Base-by-base conservation (phyloP, 2,329 filamentous ascomycete species). In the Fusarium fracticaudum region DNA sequence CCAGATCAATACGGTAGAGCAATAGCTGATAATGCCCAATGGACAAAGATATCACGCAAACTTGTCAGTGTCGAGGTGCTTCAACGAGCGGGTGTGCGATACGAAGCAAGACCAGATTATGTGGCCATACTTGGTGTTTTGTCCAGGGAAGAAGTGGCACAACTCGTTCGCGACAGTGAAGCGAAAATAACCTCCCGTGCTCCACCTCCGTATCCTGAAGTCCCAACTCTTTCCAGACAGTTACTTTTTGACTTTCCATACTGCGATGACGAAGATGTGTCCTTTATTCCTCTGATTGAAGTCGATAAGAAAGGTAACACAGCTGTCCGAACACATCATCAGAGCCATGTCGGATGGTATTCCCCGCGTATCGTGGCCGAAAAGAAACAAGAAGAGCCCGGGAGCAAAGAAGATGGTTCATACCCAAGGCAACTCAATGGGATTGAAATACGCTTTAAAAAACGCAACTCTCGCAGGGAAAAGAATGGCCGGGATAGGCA, bases 71-170 rank as follows among this genome's bases (percentile, higher is more conserved):
- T 86, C 12, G 88, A 90, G 71, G 87, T 90, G 0, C 82, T 91
- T 4, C 83, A 86, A 38, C 83, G 84, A 48, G 87, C 88, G 6
- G 85, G 87, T 13, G 84, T 89, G n/a, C 86, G 89, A 20, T 91
- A 90, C 73, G 89, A 91, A 79, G 89, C 89, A 13, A 84, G 88
- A 4, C 88, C 89, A 0, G 85, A 87, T 3, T 91, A 89, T 68
- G 88, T 91, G 85, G 90, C 90, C 20, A 81, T 92, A 8, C 84
- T 92, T 0, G 90, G 90, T 10, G 82, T 86, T 22, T 82, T 91
- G 4, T 82, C 83, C 3, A 2, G 85, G 87, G 17, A 79, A 91
- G 43, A 86, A 18, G 29, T 92, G 48, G 81, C 82, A 37, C 83
- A 86, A 6, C 87, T 85, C 61, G 88, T 89, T 5, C 83, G 83